phyloP scores from a whole-genome alignment of 2,329 filamentous ascomycete species.

The Penicillium capsulatum region DNA sequence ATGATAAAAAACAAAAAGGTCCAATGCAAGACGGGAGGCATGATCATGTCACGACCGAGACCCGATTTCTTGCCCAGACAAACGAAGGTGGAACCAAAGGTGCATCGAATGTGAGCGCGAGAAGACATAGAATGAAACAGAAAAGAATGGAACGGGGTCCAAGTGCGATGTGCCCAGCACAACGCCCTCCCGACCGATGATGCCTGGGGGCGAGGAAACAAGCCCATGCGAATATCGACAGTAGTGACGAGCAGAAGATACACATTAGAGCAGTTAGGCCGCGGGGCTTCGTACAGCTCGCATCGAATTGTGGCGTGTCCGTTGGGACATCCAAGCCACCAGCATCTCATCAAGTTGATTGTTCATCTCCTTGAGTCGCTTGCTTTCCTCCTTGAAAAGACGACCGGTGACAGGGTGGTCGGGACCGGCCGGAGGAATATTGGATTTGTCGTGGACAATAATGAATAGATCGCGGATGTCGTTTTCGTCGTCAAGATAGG shows the following conservation, averaged over 20 bases:
- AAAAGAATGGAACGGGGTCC: conserved; percentile 15
- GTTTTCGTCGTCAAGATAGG: conserved; percentile 84
- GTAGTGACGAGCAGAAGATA: conserved; percentile 12
- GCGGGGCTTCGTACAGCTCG: conserved; percentile 20
- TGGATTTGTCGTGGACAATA: conserved; percentile 88
- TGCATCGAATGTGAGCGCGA: conserved; percentile 8
- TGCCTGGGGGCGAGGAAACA: conserved; percentile 3
- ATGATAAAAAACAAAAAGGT: conserved; percentile 10
- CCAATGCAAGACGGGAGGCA: conserved; percentile 10
- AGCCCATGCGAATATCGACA: conserved; percentile 13
- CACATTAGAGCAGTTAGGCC: conserved; percentile 16
- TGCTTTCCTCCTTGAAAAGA: conserved; percentile 82
- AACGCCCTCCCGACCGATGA: conserved; percentile 8
- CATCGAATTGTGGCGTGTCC: conserved; percentile 17
- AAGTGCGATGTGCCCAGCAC: conserved; percentile 23
- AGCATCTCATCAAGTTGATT: conserved; percentile 85
- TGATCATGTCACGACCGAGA: conserved; percentile 12
- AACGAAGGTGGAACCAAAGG: conserved; percentile 3
- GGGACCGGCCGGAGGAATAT: conserved; percentile 70
- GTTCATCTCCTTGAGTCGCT: conserved; percentile 79
- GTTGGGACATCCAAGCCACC: conserved; percentile 66
- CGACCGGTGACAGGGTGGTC: conserved; percentile 79
- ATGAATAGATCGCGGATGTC: conserved; percentile 86
- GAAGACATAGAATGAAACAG: conserved; percentile 4
- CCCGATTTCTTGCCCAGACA: conserved; percentile 6